Evolutionary conservation across 2,329 filamentous ascomycete species (phyloP).

Genomic region (Talaromyces sp.): DNA sequence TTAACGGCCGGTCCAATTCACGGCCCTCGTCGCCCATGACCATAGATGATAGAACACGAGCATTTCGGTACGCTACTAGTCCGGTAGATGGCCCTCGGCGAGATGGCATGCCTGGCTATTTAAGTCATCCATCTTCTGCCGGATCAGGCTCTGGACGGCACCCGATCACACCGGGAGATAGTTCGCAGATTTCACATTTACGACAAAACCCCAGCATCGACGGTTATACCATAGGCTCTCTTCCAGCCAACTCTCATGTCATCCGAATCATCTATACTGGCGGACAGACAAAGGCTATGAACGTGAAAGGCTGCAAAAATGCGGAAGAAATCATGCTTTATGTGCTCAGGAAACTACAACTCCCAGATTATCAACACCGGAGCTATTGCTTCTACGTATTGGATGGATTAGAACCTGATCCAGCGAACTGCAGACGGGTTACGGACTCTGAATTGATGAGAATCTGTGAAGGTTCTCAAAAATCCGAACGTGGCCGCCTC

Average conservation of each 20-base stretch:
- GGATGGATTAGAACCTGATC: constrained; percentile 77
- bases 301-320: constrained; percentile 85
- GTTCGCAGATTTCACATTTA: constrained; percentile 62
- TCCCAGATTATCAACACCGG: constrained; percentile 85
- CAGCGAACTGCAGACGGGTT: constrained; percentile 74
- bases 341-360: constrained; percentile 79
- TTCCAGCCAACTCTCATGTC: constrained; percentile 81
- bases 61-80: constrained; percentile 54
- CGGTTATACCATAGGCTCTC: constrained; percentile 76
- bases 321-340: constrained; percentile 90
- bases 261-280: constrained; percentile 91
- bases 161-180: constrained; percentile 62
- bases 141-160: constrained; percentile 53
- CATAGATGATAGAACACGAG: constrained; percentile 54
- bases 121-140: constrained; percentile 53
- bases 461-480: constrained; percentile 80
- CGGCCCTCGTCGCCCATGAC: constrained; percentile 69
- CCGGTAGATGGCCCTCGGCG: constrained; percentile 46
- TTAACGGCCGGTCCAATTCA: constrained; percentile 45
- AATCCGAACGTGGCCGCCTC: constrained; percentile 82
- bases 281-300: constrained; percentile 88
- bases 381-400: constrained; percentile 98
- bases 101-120: constrained; percentile 52
- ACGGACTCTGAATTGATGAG: constrained; percentile 85
- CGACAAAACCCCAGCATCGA: constrained; percentile 82